Conservation (phyloP, 208 protist genomes). For the Leishmania amazonensis region DNA sequence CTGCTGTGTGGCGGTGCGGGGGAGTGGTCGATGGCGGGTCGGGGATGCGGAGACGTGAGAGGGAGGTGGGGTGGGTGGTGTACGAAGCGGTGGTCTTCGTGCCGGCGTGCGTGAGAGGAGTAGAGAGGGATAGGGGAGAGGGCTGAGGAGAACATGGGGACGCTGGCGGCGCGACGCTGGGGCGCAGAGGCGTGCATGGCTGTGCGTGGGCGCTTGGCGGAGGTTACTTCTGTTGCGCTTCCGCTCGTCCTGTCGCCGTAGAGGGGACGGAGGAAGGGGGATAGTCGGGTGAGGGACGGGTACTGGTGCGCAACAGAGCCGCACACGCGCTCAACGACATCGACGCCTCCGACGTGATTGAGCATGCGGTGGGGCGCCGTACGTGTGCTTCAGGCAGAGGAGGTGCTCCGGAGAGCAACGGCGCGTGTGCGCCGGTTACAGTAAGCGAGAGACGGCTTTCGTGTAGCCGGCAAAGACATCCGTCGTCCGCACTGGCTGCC, state of each 20-base stretch:
- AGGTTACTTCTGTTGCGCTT: not conserved
- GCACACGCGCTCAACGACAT: not conserved
- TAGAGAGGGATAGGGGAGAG: not conserved
- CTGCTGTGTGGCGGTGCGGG: not conserved
- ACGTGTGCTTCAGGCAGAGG: not conserved
- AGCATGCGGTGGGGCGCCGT: not conserved
- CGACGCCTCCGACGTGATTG: not conserved
- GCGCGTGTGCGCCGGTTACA: constrained; percentile 5
- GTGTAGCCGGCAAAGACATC: constrained; percentile 39
- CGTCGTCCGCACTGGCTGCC: constrained; percentile 21
- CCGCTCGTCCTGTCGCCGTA: not conserved
- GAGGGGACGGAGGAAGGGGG: not conserved
- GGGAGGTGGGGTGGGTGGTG: not conserved
- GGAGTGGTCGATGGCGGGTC: not conserved
- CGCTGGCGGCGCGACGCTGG: too few relatives aligned
- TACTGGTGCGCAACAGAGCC: not conserved
- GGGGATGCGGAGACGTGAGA: not conserved
- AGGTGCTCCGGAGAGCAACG: not conserved
- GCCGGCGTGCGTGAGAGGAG: not conserved
- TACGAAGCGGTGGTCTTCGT: not conserved
- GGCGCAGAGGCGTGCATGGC: not conserved
- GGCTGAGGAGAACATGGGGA: not conserved
- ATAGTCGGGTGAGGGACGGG: not conserved
- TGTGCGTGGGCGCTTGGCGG: not conserved
- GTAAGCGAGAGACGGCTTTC: constrained; percentile 29